Conservation (phyloP, 75 land plant species). For the Cunninghamia lanceolata region DNA sequence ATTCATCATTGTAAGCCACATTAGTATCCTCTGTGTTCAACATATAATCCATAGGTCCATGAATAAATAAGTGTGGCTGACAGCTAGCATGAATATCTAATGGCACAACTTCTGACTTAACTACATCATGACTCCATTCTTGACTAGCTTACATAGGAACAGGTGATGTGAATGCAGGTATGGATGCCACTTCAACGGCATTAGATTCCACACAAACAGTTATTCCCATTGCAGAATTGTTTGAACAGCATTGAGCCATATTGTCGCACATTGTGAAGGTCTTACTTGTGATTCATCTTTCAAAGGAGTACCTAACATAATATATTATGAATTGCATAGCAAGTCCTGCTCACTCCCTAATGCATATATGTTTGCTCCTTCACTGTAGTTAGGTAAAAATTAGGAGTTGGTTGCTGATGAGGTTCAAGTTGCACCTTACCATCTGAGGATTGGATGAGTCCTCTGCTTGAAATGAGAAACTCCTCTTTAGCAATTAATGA, state of each 20-base stretch:
- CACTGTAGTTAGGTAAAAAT: not conserved
- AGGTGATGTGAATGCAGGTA: not conserved
- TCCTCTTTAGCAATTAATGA: too few relatives aligned
- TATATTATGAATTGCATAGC: not conserved
- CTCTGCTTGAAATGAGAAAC: too few relatives aligned
- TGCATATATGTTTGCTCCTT: not conserved
- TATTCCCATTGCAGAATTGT: not conserved
- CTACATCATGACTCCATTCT: not conserved
- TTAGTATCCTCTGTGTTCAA: constrained; percentile 54
- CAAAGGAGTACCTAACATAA: not conserved
- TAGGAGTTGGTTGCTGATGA: not conserved
- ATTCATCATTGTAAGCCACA: constrained; percentile 51
- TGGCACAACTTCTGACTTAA: not conserved
- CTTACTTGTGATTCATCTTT: not conserved
- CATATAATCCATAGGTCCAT: constrained; percentile 36
- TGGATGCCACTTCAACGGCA: not conserved
- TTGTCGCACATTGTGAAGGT: not conserved
- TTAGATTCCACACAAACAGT: not conserved
- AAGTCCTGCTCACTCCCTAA: not conserved
- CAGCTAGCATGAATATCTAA: not conserved
- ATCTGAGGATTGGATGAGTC: not conserved
- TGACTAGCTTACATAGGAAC: too few relatives aligned
- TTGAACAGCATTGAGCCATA: not conserved
- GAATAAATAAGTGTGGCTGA: constrained; percentile 16
- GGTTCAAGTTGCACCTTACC: not conserved